Evolutionary conservation across 257 asterid genomes (phyloP).

Genomic region (Nicotiana knightiana): DNA sequence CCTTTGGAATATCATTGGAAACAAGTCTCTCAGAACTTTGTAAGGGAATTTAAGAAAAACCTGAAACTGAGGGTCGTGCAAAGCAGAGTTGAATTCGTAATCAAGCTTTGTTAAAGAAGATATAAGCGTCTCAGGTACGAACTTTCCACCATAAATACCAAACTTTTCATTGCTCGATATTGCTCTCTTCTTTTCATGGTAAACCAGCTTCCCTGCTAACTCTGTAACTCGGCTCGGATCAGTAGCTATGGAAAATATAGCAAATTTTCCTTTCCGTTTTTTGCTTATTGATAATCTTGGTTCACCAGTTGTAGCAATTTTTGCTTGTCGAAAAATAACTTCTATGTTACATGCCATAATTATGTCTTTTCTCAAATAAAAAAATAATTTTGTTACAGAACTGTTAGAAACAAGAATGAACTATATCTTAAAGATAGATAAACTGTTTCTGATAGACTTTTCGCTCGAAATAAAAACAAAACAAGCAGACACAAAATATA

Average conservation of each 20-base stretch:
- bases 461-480: too few species aligned
- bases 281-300: neutral
- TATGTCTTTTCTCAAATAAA: too few species aligned
- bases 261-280: neutral
- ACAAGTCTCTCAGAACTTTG: neutral
- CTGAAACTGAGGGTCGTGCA: slow-evolving; percentile 50
- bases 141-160: slow-evolving; percentile 67
- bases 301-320: neutral
- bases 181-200: slow-evolving; percentile 17
- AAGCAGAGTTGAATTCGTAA: slow-evolving; percentile 36
- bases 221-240: slow-evolving; percentile 5
- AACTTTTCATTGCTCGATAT: slow-evolving; percentile 36
- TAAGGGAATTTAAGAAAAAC: slow-evolving; percentile 12
- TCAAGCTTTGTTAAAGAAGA: slow-evolving; percentile 43
- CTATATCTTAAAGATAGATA: too few species aligned
- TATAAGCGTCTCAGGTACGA: slow-evolving; percentile 65
- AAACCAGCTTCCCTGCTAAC: neutral
- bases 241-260: neutral
- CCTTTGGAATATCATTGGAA: neutral
- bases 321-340: neutral
- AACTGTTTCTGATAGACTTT: rapidly evolving
- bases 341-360: slow-evolving; percentile 15
- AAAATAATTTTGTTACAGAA: too few species aligned
- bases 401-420: too few species aligned
- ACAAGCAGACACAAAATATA: too few species aligned